phyloP scores from a whole-genome alignment of 768 basidiomycete genomes.

The Zangia roseola region DNA sequence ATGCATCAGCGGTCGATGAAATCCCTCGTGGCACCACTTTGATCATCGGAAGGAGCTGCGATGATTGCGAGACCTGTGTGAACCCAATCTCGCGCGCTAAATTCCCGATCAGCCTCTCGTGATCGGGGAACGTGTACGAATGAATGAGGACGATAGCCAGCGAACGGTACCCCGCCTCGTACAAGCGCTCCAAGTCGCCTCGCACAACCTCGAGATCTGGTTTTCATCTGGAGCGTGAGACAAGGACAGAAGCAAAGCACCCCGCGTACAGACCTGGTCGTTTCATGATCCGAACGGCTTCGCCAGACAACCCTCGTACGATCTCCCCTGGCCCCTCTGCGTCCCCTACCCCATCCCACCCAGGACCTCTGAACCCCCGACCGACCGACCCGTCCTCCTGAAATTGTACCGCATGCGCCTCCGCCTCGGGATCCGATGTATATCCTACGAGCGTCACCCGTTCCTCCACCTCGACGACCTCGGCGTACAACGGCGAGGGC shows the following conservation, averaged over 20 bases:
- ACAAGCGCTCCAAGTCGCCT: conserved; percentile 65
- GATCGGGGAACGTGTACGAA: conserved; percentile 88
- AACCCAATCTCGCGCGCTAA: conserved; percentile 85
- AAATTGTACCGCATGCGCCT: conserved; percentile 75
- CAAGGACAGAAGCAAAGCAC: neutral
- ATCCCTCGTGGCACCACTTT: conserved; percentile 93
- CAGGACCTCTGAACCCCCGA: conserved; percentile 72
- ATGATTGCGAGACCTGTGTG: conserved; percentile 83
- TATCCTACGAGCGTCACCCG: conserved; percentile 93
- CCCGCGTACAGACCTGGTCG: conserved; percentile 48
- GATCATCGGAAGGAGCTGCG: conserved; percentile 89
- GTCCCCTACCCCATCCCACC: conserved; percentile 67
- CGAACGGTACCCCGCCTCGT: conserved; percentile 81
- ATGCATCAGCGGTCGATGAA: conserved; percentile 92
- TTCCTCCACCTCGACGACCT: conserved; percentile 71
- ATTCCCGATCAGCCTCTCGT: conserved; percentile 71
- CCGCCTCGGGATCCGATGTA: conserved; percentile 83
- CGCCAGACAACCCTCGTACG: conserved; percentile 80
- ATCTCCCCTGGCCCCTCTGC: conserved; percentile 82
- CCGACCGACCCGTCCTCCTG: conserved; percentile 64
- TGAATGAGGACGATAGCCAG: conserved; percentile 89
- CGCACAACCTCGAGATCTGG: conserved; percentile 55
- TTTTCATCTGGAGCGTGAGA: neutral
- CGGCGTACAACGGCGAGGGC: conserved; percentile 70
- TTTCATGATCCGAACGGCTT: conserved; percentile 82